These are phyloP conservation scores for Rhizopus delemar DNA, from an alignment of 371 early-diverging fungal species.

Conservation along the genomic window DNA sequence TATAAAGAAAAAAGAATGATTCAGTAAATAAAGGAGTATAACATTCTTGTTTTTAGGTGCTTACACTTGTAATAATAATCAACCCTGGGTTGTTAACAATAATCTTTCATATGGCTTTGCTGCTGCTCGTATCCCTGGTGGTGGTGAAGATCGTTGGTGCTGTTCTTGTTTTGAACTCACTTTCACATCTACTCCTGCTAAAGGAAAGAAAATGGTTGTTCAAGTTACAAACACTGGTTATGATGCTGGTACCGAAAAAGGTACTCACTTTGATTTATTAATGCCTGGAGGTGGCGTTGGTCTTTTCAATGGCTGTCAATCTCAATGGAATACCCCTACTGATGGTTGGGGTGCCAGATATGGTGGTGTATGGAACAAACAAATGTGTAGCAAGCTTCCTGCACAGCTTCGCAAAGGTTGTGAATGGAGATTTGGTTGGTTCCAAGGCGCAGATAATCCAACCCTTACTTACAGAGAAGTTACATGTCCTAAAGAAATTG, in stretches of 20 bases:
- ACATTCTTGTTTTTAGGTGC: slow-evolving; percentile 6
- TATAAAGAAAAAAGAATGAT: not conserved
- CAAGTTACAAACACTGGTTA: slow-evolving; percentile 50
- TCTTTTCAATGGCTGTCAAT: slow-evolving; percentile 40
- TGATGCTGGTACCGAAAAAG: slow-evolving; percentile 23
- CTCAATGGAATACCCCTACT: slow-evolving; percentile 35
- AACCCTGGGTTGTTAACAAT: slow-evolving; percentile 42
- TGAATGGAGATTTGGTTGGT: slow-evolving; percentile 41
- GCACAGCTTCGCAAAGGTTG: slow-evolving; percentile 38
- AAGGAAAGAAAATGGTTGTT: slow-evolving; percentile 47
- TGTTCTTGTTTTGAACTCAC: slow-evolving; percentile 46
- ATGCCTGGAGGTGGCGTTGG: slow-evolving; percentile 55
- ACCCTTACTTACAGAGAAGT: slow-evolving; percentile 38
- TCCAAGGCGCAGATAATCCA: slow-evolving; percentile 45
- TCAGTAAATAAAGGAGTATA: too few species aligned
- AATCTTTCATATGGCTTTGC: slow-evolving; percentile 47
- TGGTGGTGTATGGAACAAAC: slow-evolving; percentile 33
- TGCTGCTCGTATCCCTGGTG: slow-evolving; percentile 36
- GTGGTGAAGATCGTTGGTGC: slow-evolving; percentile 33
- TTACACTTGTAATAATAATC: slow-evolving; percentile 43
- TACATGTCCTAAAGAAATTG: slow-evolving; percentile 38
- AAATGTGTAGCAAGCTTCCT: slow-evolving; percentile 34
- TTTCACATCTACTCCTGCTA: slow-evolving; percentile 33
- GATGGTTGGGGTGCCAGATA: slow-evolving; percentile 45
- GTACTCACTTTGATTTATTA: slow-evolving; percentile 40